phyloP scores from a whole-genome alignment of 306 rosid species.

The Abrus pulchellus region DNA sequence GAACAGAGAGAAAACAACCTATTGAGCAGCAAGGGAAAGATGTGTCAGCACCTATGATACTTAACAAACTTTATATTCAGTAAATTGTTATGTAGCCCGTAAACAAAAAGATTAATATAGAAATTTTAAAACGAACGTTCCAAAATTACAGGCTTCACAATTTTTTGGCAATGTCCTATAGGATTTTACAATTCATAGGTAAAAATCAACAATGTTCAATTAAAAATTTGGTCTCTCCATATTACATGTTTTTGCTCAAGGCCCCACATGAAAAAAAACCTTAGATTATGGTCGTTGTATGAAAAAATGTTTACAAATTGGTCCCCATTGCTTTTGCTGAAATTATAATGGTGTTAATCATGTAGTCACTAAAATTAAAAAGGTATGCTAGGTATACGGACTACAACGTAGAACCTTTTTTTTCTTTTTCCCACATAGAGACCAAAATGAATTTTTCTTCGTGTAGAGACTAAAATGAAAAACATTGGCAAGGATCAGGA shows the following conservation, averaged over 20 bases:
- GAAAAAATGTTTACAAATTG: neutral
- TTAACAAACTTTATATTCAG: neutral
- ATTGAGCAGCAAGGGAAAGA: constrained; percentile 52
- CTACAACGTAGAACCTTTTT: no score
- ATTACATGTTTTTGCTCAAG: neutral
- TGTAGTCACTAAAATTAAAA: neutral
- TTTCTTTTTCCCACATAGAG: no score
- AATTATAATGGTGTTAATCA: neutral
- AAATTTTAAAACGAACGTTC: constrained; percentile 11
- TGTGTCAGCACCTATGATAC: constrained; percentile 35
- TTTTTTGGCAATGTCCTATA: neutral
- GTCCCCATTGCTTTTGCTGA: neutral
- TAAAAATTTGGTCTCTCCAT: neutral
- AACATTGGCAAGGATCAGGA: neutral
- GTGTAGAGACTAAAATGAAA: neutral
- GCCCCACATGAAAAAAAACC: neutral
- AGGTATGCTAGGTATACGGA: neutral
- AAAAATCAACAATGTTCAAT: neutral
- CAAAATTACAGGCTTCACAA: constrained; percentile 15
- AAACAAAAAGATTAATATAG: neutral
- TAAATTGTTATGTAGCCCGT: neutral
- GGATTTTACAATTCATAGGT: neutral
- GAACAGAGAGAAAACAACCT: constrained; percentile 77
- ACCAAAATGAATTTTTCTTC: neutral
- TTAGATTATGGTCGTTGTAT: neutral